These are phyloP conservation scores for Jacaranda mimosifolia DNA, from an alignment of 257 asterid genomes.

Conservation along the genomic window DNA sequence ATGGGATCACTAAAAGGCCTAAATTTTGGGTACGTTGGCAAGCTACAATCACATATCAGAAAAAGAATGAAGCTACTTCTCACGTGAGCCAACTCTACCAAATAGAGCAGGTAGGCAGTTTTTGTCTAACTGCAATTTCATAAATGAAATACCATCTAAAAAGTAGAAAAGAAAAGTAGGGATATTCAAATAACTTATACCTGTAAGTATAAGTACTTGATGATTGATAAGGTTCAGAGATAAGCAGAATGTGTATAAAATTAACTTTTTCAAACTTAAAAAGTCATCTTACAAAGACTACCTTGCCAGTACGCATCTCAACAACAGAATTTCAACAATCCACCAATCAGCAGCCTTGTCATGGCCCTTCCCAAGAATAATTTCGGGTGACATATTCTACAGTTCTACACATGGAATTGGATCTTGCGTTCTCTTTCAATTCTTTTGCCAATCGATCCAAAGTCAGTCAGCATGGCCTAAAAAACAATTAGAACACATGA, in stretches of 20 bases:
- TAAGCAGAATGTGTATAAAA: not conserved
- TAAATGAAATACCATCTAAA: not conserved
- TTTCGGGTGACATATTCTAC: conserved; percentile 79
- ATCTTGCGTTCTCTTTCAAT: conserved; percentile 56
- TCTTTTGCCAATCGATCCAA: conserved; percentile 79
- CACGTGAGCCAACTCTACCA: conserved; percentile 20
- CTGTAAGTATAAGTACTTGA: not conserved
- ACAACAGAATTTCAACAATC: conserved; percentile 69
- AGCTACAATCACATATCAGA: not conserved
- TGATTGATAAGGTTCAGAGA: not conserved
- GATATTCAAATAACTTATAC: not conserved
- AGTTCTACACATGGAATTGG: conserved; percentile 73
- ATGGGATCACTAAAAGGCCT: not conserved
- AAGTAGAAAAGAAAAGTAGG: conserved; percentile 2
- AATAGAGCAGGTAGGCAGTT: too few species aligned
- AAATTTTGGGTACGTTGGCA: not conserved
- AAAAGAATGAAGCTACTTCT: not conserved
- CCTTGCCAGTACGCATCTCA: conserved; percentile 74
- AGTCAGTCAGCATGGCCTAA: conserved; percentile 56
- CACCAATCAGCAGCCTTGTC: conserved; percentile 81
- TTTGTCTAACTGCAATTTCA: not conserved
- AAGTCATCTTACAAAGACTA: conserved; percentile 22
- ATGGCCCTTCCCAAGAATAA: conserved; percentile 75
- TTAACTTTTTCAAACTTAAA: not conserved
- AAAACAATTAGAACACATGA: not conserved